These are phyloP conservation scores for Beauveria asiatica DNA, from an alignment of 2,329 filamentous ascomycete genomes.

Conservation along the genomic window DNA sequence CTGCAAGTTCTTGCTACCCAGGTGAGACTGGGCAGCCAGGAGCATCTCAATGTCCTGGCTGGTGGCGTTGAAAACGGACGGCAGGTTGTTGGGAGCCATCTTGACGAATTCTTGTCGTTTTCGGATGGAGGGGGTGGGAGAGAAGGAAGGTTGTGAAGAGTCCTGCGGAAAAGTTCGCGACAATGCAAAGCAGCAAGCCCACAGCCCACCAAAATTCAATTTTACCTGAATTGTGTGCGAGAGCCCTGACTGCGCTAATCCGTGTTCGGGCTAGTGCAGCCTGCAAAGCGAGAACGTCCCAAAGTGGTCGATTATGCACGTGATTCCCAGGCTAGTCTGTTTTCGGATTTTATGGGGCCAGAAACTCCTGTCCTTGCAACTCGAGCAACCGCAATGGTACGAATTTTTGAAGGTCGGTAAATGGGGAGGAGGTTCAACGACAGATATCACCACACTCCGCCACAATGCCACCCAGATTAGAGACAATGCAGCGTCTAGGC, in stretches of 20 bases:
- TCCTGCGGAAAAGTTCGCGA: slow-evolving; percentile 35
- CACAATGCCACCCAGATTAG: slow-evolving; percentile 61
- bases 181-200: slow-evolving; percentile 13
- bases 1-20: slow-evolving; percentile 98
- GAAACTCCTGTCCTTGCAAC: neutral
- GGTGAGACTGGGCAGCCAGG: slow-evolving; percentile 90
- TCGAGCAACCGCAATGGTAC: slow-evolving; percentile 11
- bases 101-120: slow-evolving; percentile 45
- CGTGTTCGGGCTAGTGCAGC: slow-evolving; percentile 13
- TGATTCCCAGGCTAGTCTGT: slow-evolving; percentile 19
- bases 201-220: slow-evolving; percentile 21
- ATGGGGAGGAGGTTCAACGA: slow-evolving; percentile 9
- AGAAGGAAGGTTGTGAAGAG: slow-evolving; percentile 18
- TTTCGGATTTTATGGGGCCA: slow-evolving; percentile 2
- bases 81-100: slow-evolving; percentile 93
- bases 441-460: slow-evolving; percentile 9
- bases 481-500: slow-evolving; percentile 50
- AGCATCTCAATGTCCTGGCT: slow-evolving; percentile 99
- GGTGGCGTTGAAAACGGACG: slow-evolving; percentile 92
- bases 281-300: neutral
- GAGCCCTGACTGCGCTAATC: slow-evolving; percentile 27
- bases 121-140: slow-evolving; percentile 23
- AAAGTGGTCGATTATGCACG: slow-evolving; percentile 20
- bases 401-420: slow-evolving; percentile 28
- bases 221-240: slow-evolving; percentile 30